Evolutionary conservation across 1,284 basidiomycete species (phyloP).

Genomic region (Fereydounia khargensis): DNA sequence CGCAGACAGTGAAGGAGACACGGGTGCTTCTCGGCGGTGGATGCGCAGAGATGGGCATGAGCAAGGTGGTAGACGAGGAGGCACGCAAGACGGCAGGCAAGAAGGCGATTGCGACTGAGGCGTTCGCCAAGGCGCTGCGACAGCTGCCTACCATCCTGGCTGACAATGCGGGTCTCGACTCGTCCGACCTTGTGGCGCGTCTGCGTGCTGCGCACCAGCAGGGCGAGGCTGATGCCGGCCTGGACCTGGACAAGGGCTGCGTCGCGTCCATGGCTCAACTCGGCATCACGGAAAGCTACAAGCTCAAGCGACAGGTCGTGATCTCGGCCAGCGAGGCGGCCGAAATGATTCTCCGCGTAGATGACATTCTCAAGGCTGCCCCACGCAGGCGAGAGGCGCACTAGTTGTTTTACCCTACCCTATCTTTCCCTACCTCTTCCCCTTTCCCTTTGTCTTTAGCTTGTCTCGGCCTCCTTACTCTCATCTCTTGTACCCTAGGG

Average conservation of each 20-base stretch:
- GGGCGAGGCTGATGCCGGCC: conserved; percentile 77
- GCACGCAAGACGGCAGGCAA: conserved; percentile 84
- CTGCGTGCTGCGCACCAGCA: conserved; percentile 92
- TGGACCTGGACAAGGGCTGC: conserved; percentile 83
- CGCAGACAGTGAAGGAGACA: conserved; percentile 96
- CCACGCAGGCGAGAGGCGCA: conserved; percentile 65
- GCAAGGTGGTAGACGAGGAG: conserved; percentile 84
- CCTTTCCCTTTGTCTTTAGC: too few species aligned
- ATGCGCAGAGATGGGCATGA: conserved; percentile 97
- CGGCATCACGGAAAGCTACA: conserved; percentile 93
- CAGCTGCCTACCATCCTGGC: conserved; percentile 89
- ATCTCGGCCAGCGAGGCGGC: conserved; percentile 91
- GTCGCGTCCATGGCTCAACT: conserved; percentile 84
- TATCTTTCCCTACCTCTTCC: too few species aligned
- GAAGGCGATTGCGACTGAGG: conserved; percentile 91
- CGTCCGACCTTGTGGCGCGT: conserved; percentile 86
- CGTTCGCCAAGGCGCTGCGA: conserved; percentile 81
- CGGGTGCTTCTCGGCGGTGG: conserved; percentile 91
- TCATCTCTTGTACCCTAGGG: too few species aligned
- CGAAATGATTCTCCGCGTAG: conserved; percentile 95
- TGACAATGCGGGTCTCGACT: conserved; percentile 97
- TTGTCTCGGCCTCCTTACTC: too few species aligned
- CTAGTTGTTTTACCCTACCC: too few species aligned
- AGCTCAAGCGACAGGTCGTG: conserved; percentile 93
- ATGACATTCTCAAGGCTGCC: conserved; percentile 64